Evolutionary conservation across 1,284 basidiomycete species (phyloP), one percentile per base, ranked within the genome.

Genomic region (Stygiomarasmius scandens): DNA sequence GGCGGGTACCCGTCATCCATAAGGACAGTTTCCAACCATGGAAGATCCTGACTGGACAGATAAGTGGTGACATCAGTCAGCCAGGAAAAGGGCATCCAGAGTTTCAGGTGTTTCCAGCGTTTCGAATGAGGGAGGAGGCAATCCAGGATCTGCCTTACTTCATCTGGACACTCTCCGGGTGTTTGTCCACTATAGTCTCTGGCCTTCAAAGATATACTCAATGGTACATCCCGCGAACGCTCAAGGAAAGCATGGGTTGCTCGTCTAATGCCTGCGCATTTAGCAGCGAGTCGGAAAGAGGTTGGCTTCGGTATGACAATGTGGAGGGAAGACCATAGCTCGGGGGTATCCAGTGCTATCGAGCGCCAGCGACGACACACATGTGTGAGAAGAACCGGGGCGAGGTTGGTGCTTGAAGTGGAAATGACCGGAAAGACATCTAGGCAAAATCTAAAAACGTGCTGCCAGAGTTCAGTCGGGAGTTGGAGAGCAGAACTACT

Each of bases 341-440:
- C 22, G 0, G 63, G 61, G 23, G 48, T 59, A 19, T 44, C 22
- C 11, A 62, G 36, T 1, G 59, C 63, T 0, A 64, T 54, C 8
- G 20, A 36, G 8, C 63, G 20, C 63, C 63, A 64, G 0, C 53
- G 23, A 23, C 58, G 52, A 38, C 57, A 62, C 10, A 64, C 48
- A 23, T 61, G 61, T 43, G 58, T 59, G 19, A 64, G 47, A 34
- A 62, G 34, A 20, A 64, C 53, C 23, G 63, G 63, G 16, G 57
- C 59, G 24, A 49, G 25, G 34, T 43, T 25, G 32, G 34, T 38
- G n/a, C 38, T 41, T 16, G 38, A 41, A 16, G 38, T 41, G n/a
- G 46, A 27, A 12, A 55, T 46, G 23, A 55, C 36, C 16, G 54
- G 54, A 25, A 55, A 55, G 10, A 38, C n/a, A 23, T 43, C 24